phyloP scores from a whole-genome alignment of 225 moss, liverwort and hornwort genomes.

The Bryum argenteum region DNA sequence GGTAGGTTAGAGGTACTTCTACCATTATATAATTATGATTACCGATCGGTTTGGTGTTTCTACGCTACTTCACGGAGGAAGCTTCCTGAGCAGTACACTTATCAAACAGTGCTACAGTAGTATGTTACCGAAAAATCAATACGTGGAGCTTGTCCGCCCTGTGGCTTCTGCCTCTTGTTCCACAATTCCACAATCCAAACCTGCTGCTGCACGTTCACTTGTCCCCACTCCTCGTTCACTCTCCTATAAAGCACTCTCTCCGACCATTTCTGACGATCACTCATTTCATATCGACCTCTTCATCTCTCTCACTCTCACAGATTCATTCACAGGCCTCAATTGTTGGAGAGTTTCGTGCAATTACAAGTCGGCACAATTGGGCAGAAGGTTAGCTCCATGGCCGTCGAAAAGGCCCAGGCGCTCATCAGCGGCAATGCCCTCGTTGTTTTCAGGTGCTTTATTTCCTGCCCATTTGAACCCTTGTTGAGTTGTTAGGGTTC shows the following conservation, averaged over 20 bases:
- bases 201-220: not conserved
- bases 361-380: slow-evolving; percentile 23
- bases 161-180: not conserved
- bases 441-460: slow-evolving; percentile 51
- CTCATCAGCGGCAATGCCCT: slow-evolving; percentile 51
- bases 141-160: not conserved
- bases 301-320: not conserved
- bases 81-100: too few relatives aligned
- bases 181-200: too few relatives aligned
- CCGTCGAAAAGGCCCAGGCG: slow-evolving; percentile 43
- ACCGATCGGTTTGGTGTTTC: too few relatives aligned
- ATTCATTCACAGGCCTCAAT: not conserved
- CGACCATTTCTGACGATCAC: not conserved
- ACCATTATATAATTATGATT: too few relatives aligned
- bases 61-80: too few relatives aligned
- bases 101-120: too few relatives aligned
- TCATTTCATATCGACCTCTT: not conserved
- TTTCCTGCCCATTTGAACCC: not conserved
- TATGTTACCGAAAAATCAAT: not conserved
- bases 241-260: not conserved
- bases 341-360: not conserved
- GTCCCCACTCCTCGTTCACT: not conserved
- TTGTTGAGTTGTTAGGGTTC: not conserved
- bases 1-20: too few relatives aligned
- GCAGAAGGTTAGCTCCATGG: slow-evolving; percentile 55